Base-by-base conservation (phyloP, 2,329 filamentous ascomycete genomes). In the Lachnellula suecica region DNA sequence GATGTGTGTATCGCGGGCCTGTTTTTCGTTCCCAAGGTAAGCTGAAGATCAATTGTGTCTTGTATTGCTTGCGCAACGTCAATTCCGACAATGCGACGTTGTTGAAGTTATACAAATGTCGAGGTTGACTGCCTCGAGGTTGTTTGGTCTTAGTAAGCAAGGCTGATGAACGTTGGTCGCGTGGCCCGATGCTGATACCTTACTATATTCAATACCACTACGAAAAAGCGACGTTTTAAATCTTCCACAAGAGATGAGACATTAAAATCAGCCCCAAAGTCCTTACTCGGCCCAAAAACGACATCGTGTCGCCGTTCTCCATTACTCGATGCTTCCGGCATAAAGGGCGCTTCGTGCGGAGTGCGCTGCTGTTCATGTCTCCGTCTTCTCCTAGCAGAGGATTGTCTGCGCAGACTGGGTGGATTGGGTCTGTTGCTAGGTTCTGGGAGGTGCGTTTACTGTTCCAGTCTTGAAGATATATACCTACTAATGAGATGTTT, bases 381-480 rank as follows among this genome's bases (percentile, higher is more conserved):
- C 63, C 52, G 19, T 60, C 48, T 46, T 60, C 61, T 43, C 54
- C 57, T 9, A 49, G 34, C 48, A 41, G 52, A 45, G 56, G 63
- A 13, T 58, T 67, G 9, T 54, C 59, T 19, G 49, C 58, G 10
- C 56, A 53, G 22, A 51, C 57, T 2, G 65, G 65, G 1, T 65
- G 60, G 58, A 59, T 68, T 53, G 65, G 60, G 15, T 63, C 61
- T 27, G 44, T 68, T 43, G 67, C 66, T 20, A 61, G 67, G 34
- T 68, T 68, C 51, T 69, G 66, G 66, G 58, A 66, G 60, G 65
- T 63, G 57, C 31, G 49, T 49, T 13, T 29, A 29, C 45, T 44
- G 4, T 13, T 37, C 5, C 17, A 10, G 20, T 38, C 19, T 19
- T 15, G 20, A 27, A 20, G 13, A 17, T 25, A 25, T 8, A 19